Percentiles rank a stretch among this genome's conserved stretches.
Conservation (phyloP, 176 grass and related monocot genomes). For the Ensete glaucum region DNA sequence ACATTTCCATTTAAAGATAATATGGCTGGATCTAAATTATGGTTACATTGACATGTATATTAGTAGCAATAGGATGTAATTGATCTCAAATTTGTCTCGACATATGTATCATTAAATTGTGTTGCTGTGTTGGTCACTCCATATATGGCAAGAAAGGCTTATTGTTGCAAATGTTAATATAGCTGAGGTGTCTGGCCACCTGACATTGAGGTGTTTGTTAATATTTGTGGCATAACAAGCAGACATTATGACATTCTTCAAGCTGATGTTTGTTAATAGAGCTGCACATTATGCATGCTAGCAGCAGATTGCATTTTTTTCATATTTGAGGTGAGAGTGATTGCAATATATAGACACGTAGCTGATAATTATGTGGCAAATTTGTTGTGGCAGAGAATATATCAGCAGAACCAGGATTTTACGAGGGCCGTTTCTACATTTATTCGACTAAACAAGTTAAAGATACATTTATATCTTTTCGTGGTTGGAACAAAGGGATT, state of each 20-base stretch:
- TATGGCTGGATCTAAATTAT: not conserved
- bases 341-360: not conserved
- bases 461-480: slow-evolving; percentile 95
- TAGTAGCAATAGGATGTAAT: not conserved
- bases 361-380: not conserved
- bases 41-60: not conserved
- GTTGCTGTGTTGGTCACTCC: too few species aligned
- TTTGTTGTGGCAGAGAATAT: slow-evolving; percentile 25
- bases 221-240: too few species aligned
- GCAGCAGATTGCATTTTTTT: not conserved
- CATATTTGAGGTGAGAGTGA: not conserved
- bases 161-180: too few species aligned
- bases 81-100: too few species aligned
- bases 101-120: too few species aligned
- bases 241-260: too few species aligned
- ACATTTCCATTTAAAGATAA: slow-evolving; percentile 32
- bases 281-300: not conserved
- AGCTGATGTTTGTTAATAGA: too few species aligned
- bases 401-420: slow-evolving; percentile 53
- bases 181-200: too few species aligned
- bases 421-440: slow-evolving; percentile 61
- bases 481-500: slow-evolving; percentile 89
- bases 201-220: too few species aligned
- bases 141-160: too few species aligned
- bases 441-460: slow-evolving; percentile 32